Evolutionary conservation across 495 filamentous ascomycete genomes (phyloP), one percentile per base, ranked within the genome.

Genomic region (Podospora didyma): DNA sequence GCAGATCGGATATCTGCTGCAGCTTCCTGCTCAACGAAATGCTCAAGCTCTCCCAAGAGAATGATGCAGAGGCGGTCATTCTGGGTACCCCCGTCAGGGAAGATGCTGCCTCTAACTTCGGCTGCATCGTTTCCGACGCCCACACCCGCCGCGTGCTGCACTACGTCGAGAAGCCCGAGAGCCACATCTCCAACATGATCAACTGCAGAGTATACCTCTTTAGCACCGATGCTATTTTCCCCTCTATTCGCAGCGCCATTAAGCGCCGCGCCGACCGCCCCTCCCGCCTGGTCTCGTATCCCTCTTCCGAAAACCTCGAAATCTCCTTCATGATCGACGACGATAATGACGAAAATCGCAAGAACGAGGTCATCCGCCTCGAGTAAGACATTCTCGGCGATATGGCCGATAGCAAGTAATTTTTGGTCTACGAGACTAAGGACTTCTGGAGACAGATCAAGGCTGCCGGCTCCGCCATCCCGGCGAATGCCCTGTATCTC

Each of bases 391-490:
- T 99, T 57, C 85, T 99, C 39, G 88, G 91, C 51, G 93, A 97
- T 63, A 84, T 99, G 62, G 93, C 94, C 35, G 94, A 99, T 75
- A 96, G 86, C 82, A 92, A 95, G 70, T 90, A 94, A 67, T 99
- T 99, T 81, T 99, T 89, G 73, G 95, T 97, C 19, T 88, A 96
- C 72, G 94, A 99, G 75, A 97, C 94, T 45, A 96, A 96, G 76
- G 94, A 96, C 68, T 99, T 99, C 76, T 99, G 94, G 94, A 92
- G 94, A 54, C 94, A 99, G 80, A 97, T 99, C 82, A 99, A 99
- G 83, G 96, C 95, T 6, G 94, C 94, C 47, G 95, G 95, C 41
- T 97, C 94, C 20, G 94, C 94, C 49, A 91, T 99, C 54, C 95
- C 94, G 9, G 94, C 94, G 56, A 97, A 99, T 68, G 95, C 94